Percentiles rank a stretch among this genome's conserved stretches.
Conservation (phyloP, 2,329 filamentous ascomycete genomes). For the Calonectria multiphialidica region DNA sequence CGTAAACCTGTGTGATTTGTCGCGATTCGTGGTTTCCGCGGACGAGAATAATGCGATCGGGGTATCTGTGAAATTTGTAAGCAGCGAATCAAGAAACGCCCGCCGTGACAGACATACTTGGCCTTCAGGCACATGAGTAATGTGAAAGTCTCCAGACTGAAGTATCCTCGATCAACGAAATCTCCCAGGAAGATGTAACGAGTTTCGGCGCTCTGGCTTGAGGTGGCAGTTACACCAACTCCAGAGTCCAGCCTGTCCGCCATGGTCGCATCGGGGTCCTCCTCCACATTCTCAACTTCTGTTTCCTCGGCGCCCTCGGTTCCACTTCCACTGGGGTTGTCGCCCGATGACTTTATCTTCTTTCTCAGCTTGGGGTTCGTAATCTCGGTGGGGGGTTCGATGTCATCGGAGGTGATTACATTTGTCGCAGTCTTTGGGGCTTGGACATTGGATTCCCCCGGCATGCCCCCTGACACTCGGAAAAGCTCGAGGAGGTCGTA, state of each 20-base stretch:
- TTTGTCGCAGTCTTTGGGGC: conserved; percentile 76
- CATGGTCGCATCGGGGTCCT: conserved; percentile 44
- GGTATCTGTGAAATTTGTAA: conserved; percentile 74
- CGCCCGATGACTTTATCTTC: conserved; percentile 73
- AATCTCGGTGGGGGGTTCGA: conserved; percentile 91
- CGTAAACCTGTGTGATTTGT: conserved; percentile 98
- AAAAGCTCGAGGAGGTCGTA: conserved; percentile 98
- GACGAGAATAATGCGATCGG: conserved; percentile 93
- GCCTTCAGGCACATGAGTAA: conserved; percentile 94
- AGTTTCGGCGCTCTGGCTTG: conserved; percentile 63
- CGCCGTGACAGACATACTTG: conserved; percentile 57
- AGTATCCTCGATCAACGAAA: conserved; percentile 97
- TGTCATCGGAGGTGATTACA: conserved; percentile 89
- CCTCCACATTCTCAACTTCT: conserved; percentile 56
- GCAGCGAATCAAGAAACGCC: conserved; percentile 13
- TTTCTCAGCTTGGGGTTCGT: conserved; percentile 88
- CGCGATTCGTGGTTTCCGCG: conserved; percentile 98
- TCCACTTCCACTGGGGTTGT: conserved; percentile 61
- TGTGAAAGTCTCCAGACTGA: conserved; percentile 98
- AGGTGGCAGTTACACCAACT: conserved; percentile 49
- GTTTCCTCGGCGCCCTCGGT: conserved; percentile 63
- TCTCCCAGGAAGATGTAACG: conserved; percentile 79
- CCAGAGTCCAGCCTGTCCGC: conserved; percentile 50
- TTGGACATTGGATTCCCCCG: conserved; percentile 81
- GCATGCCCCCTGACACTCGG: conserved; percentile 96